Conservation (phyloP, 768 basidiomycete species). For the Basidioascus undulatus region DNA sequence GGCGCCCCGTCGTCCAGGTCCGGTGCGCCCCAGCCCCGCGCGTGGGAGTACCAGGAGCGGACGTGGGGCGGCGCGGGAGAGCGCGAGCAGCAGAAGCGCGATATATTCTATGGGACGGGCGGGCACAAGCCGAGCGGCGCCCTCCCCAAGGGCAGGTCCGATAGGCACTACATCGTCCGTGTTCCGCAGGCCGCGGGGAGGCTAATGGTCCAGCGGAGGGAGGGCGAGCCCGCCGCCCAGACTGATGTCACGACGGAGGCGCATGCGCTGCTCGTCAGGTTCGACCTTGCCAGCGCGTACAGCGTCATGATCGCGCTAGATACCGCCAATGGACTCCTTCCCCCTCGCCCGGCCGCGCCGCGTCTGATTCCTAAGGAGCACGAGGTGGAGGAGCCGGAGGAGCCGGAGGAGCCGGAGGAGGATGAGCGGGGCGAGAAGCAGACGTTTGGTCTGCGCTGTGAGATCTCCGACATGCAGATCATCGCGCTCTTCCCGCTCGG, state of each 20-base stretch:
- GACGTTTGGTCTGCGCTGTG: no score
- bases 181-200: neutral
- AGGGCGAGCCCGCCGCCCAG: constrained; percentile 1
- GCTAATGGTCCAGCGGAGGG: constrained; percentile 1
- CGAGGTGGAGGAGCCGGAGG: constrained; percentile 1
- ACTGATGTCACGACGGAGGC: constrained; percentile 4
- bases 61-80: no score
- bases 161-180: neutral
- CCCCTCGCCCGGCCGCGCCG: constrained; percentile 18
- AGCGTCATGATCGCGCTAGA: constrained; percentile 37
- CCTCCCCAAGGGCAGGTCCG: neutral
- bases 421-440: no score
- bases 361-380: constrained; percentile 15
- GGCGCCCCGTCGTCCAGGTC: no score
- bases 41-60: constrained; percentile 11
- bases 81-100: constrained; percentile 2
- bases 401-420: neutral
- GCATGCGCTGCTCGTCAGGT: constrained; percentile 9
- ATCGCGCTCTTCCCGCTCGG: constrained; percentile 24
- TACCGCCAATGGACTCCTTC: constrained; percentile 25
- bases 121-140: constrained; percentile 1
- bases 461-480: no score
- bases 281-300: constrained; percentile 39
- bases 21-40: no score
- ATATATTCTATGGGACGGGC: neutral